Base-by-base conservation (phyloP, 2,329 filamentous ascomycete genomes). In the Hypoxylon sp. region DNA sequence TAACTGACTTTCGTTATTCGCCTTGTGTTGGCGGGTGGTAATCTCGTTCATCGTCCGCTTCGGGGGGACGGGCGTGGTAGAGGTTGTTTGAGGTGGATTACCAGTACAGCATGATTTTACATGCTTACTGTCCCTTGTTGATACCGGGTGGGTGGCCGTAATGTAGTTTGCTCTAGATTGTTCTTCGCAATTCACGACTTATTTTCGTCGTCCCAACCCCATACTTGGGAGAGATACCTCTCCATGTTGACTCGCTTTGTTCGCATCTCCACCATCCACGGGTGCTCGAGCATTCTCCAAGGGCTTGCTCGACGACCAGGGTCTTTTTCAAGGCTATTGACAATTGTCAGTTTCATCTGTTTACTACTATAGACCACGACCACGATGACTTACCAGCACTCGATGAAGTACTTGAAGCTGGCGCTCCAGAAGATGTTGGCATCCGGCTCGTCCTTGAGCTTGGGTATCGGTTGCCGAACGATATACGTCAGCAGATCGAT, bases 321-420 rank as follows among this genome's bases (percentile, higher is more conserved):
- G 71, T 97, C 93, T 80, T 99, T 99, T 79, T 99, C 95, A 60
- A 99, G 86, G 81, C 95, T 98, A 68, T 50, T 7, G 30, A 54
- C 39, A 6, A 62, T 56, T 55, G 22, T 71, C 51, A 67, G 52
- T 6, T 4, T 75, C 19, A 19, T 13, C 1, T 51, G 24, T n/a
- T 41, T 17, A 19, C 6, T 6, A 1, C 2, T 41, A 32, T 20
- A 22, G 19, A 5, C 19, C n/a, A n/a, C n/a, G n/a, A n/a, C n/a
- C n/a, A 17, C n/a, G 47, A 46, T 17, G 57, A 89, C 92, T 76
- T 87, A 98, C 94, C 95, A 98, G 87, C 94, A 97, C 80, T 97
- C 94, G 72, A 99, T 97, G 73, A 99, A 99, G 77, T 97, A 97
- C 78, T 99, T 99, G 80, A 99, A 98, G 75, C 92, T 97, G 71